Percentiles rank a stretch among this genome's conserved stretches.
These are phyloP conservation scores for Globisporangium nagaii DNA, from an alignment of 352 stramenopile genomes.

Conservation along the genomic window DNA sequence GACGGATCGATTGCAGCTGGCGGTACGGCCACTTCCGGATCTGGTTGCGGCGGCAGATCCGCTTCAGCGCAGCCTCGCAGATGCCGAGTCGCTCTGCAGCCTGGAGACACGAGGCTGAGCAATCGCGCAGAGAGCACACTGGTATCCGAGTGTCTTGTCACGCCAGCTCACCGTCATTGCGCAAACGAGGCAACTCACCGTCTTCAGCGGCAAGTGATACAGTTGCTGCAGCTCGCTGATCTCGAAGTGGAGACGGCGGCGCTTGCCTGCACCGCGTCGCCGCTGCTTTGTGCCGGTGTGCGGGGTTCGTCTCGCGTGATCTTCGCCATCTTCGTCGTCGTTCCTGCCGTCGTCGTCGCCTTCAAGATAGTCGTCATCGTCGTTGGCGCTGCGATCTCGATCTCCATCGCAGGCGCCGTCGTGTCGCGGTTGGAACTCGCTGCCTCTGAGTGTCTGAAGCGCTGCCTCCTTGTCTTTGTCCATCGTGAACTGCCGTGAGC, in stretches of 20 bases:
- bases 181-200: slow-evolving; percentile 23
- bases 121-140: not conserved
- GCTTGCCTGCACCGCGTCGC: slow-evolving; percentile 1
- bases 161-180: too few relatives aligned
- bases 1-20: slow-evolving; percentile 51
- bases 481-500: too few relatives aligned
- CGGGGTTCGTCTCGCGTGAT: not conserved
- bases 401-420: too few relatives aligned
- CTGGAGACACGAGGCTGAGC: slow-evolving; percentile 30
- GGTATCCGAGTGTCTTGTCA: too few relatives aligned
- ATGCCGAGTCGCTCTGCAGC: slow-evolving; percentile 50
- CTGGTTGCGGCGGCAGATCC: slow-evolving; percentile 64
- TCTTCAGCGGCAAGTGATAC: slow-evolving; percentile 72
- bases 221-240: slow-evolving; percentile 51
- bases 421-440: too few relatives aligned
- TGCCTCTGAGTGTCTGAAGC: too few relatives aligned
- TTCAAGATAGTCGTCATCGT: too few relatives aligned
- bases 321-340: too few relatives aligned
- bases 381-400: too few relatives aligned
- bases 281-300: not conserved
- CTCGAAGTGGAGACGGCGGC: slow-evolving; percentile 46
- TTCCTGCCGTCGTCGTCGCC: too few relatives aligned
- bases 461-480: too few relatives aligned
- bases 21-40: slow-evolving; percentile 76
- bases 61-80: slow-evolving; percentile 80